A percentile compares a stretch with the other conserved stretches of the same genome.
Evolutionary conservation across 305 asterid species (phyloP).

Genomic region (Nicotiana rustica): DNA sequence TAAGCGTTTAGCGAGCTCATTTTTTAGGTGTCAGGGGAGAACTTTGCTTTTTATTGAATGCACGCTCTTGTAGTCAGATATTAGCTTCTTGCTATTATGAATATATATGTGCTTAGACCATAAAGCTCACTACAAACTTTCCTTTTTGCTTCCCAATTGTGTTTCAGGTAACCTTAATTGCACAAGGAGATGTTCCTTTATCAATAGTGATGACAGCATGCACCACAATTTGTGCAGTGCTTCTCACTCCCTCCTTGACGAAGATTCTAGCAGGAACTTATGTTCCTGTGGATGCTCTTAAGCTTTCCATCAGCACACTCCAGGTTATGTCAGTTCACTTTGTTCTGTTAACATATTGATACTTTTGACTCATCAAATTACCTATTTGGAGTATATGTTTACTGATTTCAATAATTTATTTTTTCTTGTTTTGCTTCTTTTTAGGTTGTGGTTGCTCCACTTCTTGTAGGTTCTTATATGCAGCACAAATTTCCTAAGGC

Average conservation of each 20-base stretch:
- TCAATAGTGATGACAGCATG: constrained; percentile 94
- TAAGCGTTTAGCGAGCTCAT: not conserved
- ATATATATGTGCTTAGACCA: not conserved
- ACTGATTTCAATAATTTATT: constrained; percentile 2
- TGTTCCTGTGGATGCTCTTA: constrained; percentile 73
- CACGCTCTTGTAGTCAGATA: not conserved
- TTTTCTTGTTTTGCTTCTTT: constrained; percentile 20
- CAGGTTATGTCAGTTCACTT: constrained; percentile 54
- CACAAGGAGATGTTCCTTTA: constrained; percentile 86
- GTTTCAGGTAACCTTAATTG: constrained; percentile 86
- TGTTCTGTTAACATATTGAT: not conserved
- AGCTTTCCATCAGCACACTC: constrained; percentile 84
- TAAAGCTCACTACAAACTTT: not conserved
- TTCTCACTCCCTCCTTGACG: constrained; percentile 80
- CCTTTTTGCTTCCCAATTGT: constrained; percentile 40
- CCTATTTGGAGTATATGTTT: not conserved
- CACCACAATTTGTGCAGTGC: constrained; percentile 82
- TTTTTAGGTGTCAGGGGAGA: too few relatives aligned
- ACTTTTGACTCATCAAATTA: not conserved
- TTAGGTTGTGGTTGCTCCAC: constrained; percentile 93
- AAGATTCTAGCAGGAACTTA: constrained; percentile 84
- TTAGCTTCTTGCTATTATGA: not conserved
- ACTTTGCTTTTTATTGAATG: constrained; percentile 10
- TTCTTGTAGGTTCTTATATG: constrained; percentile 76
- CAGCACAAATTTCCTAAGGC: constrained; percentile 70